Conservation (phyloP, 2,329 filamentous ascomycete species). For the Pseudopithomyces chartarum region DNA sequence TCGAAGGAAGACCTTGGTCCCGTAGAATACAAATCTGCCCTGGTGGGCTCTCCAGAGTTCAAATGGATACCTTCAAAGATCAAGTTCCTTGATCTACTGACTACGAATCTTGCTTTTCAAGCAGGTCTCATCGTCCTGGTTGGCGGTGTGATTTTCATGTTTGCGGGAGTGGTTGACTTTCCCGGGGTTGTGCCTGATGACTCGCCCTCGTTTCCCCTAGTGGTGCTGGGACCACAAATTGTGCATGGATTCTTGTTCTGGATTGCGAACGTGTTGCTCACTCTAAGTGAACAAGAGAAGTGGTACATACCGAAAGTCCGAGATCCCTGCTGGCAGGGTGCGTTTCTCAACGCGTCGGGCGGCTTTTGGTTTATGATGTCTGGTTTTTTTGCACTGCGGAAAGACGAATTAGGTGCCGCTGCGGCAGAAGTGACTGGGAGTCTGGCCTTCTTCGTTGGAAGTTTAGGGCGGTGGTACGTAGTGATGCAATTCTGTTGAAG, state of each 20-base stretch:
- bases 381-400: conserved; percentile 27
- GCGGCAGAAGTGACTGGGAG: conserved; percentile 28
- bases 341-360: conserved; percentile 29
- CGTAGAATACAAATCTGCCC: conserved; percentile 28
- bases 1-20: conserved; percentile 12
- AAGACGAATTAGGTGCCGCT: conserved; percentile 17
- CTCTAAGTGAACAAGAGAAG: conserved; percentile 27
- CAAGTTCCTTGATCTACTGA: conserved; percentile 24
- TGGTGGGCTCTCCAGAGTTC: conserved; percentile 30
- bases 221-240: conserved; percentile 34
- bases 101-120: conserved; percentile 31
- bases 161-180: conserved; percentile 34
- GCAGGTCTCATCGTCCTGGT: conserved; percentile 36
- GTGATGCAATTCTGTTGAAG: conserved; percentile 26
- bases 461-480: conserved; percentile 30
- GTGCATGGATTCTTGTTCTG: conserved; percentile 32
- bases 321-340: conserved; percentile 33
- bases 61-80: conserved; percentile 25
- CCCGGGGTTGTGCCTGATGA: conserved; percentile 28
- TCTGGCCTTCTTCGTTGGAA: conserved; percentile 33
- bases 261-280: conserved; percentile 33
- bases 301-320: conserved; percentile 32
- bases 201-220: conserved; percentile 13
- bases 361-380: conserved; percentile 36
- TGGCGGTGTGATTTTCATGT: conserved; percentile 36